Evolutionary conservation across 2,329 filamentous ascomycete genomes (phyloP).

Genomic region (Blastomyces parvus): DNA sequence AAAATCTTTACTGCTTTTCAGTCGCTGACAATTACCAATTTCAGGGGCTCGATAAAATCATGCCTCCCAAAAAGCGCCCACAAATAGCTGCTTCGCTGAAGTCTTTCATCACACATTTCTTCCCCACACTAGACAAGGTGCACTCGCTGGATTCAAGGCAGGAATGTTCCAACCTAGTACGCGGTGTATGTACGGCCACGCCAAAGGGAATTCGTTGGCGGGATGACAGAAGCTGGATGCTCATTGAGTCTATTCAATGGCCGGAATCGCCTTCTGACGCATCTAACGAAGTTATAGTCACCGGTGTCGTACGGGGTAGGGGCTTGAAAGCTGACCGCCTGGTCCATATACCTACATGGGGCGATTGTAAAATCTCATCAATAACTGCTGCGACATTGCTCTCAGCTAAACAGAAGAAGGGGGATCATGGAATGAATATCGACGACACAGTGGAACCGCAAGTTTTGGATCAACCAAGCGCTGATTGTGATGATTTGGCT

Average conservation of each 20-base stretch:
- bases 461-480: slow-evolving; percentile 60
- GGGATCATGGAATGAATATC: slow-evolving; percentile 58
- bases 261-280: slow-evolving; percentile 42
- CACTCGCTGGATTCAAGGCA: slow-evolving; percentile 80
- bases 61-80: slow-evolving; percentile 66
- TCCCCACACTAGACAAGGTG: slow-evolving; percentile 83
- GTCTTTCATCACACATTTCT: slow-evolving; percentile 89
- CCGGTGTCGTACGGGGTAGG: slow-evolving; percentile 75
- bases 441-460: slow-evolving; percentile 46
- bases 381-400: slow-evolving; percentile 67
- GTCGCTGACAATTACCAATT: slow-evolving; percentile 4
- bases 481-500: slow-evolving; percentile 72
- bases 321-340: slow-evolving; percentile 82
- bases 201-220: slow-evolving; percentile 94
- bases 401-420: slow-evolving; percentile 42
- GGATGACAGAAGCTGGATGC: slow-evolving; percentile 91
- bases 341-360: slow-evolving; percentile 87
- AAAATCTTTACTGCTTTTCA: background rate
- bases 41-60: slow-evolving; percentile 59
- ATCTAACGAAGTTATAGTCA: slow-evolving; percentile 57
- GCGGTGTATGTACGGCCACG: slow-evolving; percentile 80
- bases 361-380: slow-evolving; percentile 82
- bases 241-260: slow-evolving; percentile 74
- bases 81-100: slow-evolving; percentile 75
- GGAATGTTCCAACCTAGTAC: slow-evolving; percentile 82